Evolutionary conservation across 495 filamentous ascomycete species (phyloP).

Genomic region (Gamarada debralockiae): DNA sequence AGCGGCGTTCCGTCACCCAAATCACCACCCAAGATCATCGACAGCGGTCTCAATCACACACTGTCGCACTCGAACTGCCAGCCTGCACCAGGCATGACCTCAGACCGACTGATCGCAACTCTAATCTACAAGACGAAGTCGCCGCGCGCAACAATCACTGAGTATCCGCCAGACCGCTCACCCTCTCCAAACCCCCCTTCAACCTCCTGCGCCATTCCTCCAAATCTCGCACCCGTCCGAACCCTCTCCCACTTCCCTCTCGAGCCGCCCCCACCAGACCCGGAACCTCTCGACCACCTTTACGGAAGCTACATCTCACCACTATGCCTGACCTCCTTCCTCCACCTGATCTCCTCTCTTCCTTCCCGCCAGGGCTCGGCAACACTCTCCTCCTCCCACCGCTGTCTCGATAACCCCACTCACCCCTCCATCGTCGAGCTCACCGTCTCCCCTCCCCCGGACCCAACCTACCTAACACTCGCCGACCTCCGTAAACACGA

Average conservation of each 20-base stretch:
- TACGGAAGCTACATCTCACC: constrained; percentile 76
- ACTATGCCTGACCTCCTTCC: constrained; percentile 77
- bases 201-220: constrained; percentile 33
- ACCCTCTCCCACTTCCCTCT: constrained; percentile 68
- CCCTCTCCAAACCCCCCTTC: constrained; percentile 22
- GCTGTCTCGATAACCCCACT: constrained; percentile 58
- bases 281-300: constrained; percentile 67
- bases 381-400: constrained; percentile 60
- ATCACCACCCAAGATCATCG: constrained; percentile 46
- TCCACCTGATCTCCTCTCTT: constrained; percentile 69
- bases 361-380: constrained; percentile 49
- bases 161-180: constrained; percentile 21
- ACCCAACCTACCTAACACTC: constrained; percentile 63
- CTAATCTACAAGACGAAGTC: constrained; percentile 61
- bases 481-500: constrained; percentile 72
- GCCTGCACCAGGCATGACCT: constrained; percentile 33
- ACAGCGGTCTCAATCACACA: constrained; percentile 52
- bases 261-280: constrained; percentile 61
- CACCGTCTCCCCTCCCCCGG: constrained; percentile 62
- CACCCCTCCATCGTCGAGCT: constrained; percentile 69
- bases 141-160: constrained; percentile 30
- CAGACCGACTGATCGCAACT: constrained; percentile 56
- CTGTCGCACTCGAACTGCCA: constrained; percentile 55
- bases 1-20: constrained; percentile 45
- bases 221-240: constrained; percentile 57